phyloP scores from a whole-genome alignment of 2,329 filamentous ascomycete species.

The Allantophomopsis cytisporea region DNA sequence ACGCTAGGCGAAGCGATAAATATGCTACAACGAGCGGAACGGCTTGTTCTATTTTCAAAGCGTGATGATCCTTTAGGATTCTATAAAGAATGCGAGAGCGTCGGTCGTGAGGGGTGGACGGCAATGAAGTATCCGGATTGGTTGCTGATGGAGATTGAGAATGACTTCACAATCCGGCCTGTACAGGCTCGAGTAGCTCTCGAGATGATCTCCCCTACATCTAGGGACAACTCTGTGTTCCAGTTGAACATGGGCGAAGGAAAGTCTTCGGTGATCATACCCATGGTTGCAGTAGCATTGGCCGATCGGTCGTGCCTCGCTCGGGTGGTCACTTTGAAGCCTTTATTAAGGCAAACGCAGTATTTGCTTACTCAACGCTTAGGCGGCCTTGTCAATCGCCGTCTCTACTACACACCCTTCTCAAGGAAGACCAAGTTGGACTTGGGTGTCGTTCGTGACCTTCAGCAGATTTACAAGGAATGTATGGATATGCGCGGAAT shows the following conservation, averaged over 20 bases:
- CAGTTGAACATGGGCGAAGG: constrained; percentile 63
- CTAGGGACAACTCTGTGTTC: constrained; percentile 35
- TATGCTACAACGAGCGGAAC: too few species aligned
- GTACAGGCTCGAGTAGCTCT: constrained; percentile 43
- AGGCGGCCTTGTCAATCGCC: constrained; percentile 38
- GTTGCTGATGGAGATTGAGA: constrained; percentile 52
- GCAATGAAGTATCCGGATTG: constrained; percentile 39
- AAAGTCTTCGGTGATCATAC: constrained; percentile 56
- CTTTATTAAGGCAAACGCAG: constrained; percentile 46
- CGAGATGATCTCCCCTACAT: constrained; percentile 34
- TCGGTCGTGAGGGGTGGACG: constrained; percentile 41
- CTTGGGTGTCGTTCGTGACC: constrained; percentile 13
- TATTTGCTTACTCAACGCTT: constrained; percentile 40
- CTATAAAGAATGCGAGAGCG: too few species aligned
- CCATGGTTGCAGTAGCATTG: constrained; percentile 41
- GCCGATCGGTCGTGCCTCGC: constrained; percentile 36
- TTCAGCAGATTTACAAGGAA: constrained; percentile 25
- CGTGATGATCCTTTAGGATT: too few species aligned
- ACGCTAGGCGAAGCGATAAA: too few species aligned
- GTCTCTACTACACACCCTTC: constrained; percentile 44
- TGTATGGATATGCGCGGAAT: constrained; percentile 39
- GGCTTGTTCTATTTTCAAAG: too few species aligned
- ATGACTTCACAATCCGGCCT: constrained; percentile 42
- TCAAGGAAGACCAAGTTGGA: constrained; percentile 31
- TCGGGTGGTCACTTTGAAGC: constrained; percentile 45